Evolutionary conservation across 179 eudicot genomes (phyloP).

Genomic region (Spergularia azorica): DNA sequence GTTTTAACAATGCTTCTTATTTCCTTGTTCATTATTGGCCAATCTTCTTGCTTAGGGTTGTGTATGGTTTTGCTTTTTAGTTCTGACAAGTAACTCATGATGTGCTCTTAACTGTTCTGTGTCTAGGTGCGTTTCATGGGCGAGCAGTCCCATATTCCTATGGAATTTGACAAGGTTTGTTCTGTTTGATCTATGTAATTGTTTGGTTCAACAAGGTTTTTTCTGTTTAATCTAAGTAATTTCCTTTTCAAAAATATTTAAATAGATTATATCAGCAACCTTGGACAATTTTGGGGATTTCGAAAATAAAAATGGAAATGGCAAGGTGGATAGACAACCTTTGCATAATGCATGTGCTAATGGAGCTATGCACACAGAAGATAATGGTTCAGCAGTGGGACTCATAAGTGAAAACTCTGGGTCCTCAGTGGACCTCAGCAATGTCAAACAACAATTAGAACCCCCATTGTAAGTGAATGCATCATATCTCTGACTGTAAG

Average conservation of each 20-base stretch:
- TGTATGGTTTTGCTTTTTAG: neutral
- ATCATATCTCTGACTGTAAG: slow-evolving; percentile 1
- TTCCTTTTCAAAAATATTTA: slow-evolving; percentile 18
- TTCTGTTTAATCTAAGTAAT: slow-evolving; percentile 13
- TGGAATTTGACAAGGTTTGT: slow-evolving; percentile 76
- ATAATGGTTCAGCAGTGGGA: slow-evolving; percentile 27
- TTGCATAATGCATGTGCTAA: slow-evolving; percentile 29
- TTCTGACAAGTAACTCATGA: slow-evolving; percentile 2
- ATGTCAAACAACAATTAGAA: slow-evolving; percentile 43
- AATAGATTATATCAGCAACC: slow-evolving; percentile 74
- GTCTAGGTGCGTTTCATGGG: slow-evolving; percentile 78
- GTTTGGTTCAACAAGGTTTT: neutral
- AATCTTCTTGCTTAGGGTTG: slow-evolving; percentile 2
- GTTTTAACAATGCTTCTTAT: neutral
- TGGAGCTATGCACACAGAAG: slow-evolving; percentile 32
- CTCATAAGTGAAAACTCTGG: slow-evolving; percentile 12
- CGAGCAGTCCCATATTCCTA: slow-evolving; percentile 77
- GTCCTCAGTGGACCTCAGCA: slow-evolving; percentile 20
- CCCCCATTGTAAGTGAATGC: slow-evolving; percentile 45
- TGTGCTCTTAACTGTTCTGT: slow-evolving; percentile 4
- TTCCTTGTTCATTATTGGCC: slow-evolving; percentile 2
- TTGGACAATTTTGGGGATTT: slow-evolving; percentile 73
- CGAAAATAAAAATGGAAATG: slow-evolving; percentile 31
- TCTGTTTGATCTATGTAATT: too few species aligned
- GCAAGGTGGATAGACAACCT: slow-evolving; percentile 30